phyloP scores from a whole-genome alignment of 2,329 filamentous ascomycete genomes.

The Anthostomella pinea region DNA sequence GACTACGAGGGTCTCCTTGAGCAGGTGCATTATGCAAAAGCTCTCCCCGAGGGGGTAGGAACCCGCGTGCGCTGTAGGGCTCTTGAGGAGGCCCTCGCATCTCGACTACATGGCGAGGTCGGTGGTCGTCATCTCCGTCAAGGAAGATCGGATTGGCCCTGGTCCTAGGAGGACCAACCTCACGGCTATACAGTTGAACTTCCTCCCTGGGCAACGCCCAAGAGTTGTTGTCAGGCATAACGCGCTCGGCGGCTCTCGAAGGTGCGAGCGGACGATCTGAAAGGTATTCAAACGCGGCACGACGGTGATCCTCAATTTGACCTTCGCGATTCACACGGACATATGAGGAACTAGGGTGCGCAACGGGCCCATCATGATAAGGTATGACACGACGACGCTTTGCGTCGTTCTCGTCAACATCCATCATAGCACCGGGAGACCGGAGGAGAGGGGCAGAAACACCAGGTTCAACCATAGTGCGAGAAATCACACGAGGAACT shows the following conservation, averaged over 20 bases:
- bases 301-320: slow-evolving; percentile 16
- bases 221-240: slow-evolving; percentile 4
- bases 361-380: slow-evolving; percentile 19
- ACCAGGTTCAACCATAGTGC: slow-evolving; percentile 17
- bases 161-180: slow-evolving; percentile 19
- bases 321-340: slow-evolving; percentile 19
- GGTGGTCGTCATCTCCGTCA: slow-evolving; percentile 15
- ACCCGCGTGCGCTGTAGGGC: slow-evolving; percentile 16
- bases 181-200: slow-evolving; percentile 12
- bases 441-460: slow-evolving; percentile 14
- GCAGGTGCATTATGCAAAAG: slow-evolving; percentile 11
- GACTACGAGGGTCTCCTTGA: slow-evolving; percentile 13
- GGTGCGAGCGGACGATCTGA: slow-evolving; percentile 12
- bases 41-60: slow-evolving; percentile 11
- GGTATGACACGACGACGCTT: slow-evolving; percentile 24
- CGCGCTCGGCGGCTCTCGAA: slow-evolving; percentile 10
- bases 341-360: slow-evolving; percentile 18
- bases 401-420: slow-evolving; percentile 19
- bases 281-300: slow-evolving; percentile 14
- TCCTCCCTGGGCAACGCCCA: slow-evolving; percentile 3
- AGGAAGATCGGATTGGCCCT: slow-evolving; percentile 24
- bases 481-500: slow-evolving; percentile 20
- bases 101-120: slow-evolving; percentile 23
- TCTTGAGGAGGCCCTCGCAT: slow-evolving; percentile 18
- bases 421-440: slow-evolving; percentile 16